Base-by-base conservation (phyloP, 768 basidiomycete species). In the Boletus reticuloceps region DNA sequence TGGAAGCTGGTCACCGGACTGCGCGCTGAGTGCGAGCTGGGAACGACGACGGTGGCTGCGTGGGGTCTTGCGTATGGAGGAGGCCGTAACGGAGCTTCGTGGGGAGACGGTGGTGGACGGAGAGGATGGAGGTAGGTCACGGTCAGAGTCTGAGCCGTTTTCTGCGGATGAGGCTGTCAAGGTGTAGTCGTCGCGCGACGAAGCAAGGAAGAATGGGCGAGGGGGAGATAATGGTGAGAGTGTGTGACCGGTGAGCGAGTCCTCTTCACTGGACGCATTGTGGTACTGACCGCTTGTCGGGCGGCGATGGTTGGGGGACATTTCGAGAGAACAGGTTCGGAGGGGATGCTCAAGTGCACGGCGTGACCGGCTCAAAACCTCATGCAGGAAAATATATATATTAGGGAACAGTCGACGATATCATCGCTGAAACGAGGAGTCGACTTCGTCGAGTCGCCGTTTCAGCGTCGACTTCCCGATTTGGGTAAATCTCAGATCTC, bases 191-290 rank as follows among this genome's bases (percentile, higher is more conserved):
- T 65, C 69, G 27, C 66, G 66, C 0, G 62, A 53, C 2, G 62
- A 36, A 0, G 62, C 66, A 12, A 75, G 60, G 63, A 76, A 77
- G 66, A 71, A 71, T 0, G 75, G 75, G 2, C 75, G 74, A 0
- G 76, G 74, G 1, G 71, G 74, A 0, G 68, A 61, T 19, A 73
- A 60, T 11, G 68, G 65, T 16, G 52, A 17, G 10, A 61, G 36
- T 1, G 46, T 17, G 19, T 63, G 62, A 0, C 59, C 50, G 37
- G 52, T 58, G 45, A 58, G 58, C 1, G 67, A 64, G 62, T 69
- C 67, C 0, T 68, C 68, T 40, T 68, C 67, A 41, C 68, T 68
- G 19, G 68, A 68, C 2, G 63, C 55, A 13, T 41, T 58, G 54
- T 43, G 44, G 27, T 37, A 61, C 47, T 57, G 50, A 2, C 53